Evolutionary conservation across 2,329 filamentous ascomycete genomes (phyloP).

Genomic region (Ophiostoma sp.): DNA sequence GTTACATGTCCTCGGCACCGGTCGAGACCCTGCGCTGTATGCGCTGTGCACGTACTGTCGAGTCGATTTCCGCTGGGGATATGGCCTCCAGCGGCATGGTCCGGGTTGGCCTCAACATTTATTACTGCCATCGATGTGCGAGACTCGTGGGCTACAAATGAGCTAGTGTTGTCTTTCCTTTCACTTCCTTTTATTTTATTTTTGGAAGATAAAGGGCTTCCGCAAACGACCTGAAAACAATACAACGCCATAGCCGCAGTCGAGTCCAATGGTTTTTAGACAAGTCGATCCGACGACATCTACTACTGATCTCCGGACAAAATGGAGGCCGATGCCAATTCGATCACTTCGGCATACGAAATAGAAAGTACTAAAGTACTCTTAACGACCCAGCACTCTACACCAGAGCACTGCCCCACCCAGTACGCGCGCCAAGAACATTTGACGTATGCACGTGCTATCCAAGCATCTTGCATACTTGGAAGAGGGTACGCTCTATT

Average conservation of each 20-base stretch:
- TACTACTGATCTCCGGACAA: neutral
- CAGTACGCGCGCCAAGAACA: neutral
- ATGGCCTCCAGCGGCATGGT: constrained; percentile 61
- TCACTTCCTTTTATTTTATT: neutral
- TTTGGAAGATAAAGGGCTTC: neutral
- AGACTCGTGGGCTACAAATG: constrained; percentile 65
- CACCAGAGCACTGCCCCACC: neutral
- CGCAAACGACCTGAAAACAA: neutral
- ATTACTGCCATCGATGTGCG: constrained; percentile 66
- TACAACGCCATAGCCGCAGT: neutral
- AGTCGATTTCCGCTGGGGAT: constrained; percentile 63
- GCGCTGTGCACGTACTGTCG: constrained; percentile 60
- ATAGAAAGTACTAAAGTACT: neutral
- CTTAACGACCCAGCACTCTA: neutral
- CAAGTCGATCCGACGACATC: neutral
- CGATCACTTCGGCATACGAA: neutral
- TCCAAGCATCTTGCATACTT: neutral
- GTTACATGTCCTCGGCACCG: constrained; percentile 48
- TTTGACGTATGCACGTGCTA: neutral
- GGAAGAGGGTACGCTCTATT: neutral
- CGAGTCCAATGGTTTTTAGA: neutral
- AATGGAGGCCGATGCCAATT: neutral
- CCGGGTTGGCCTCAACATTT: constrained; percentile 63
- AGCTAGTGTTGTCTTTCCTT: constrained; percentile 30
- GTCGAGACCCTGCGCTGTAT: constrained; percentile 64